These are phyloP conservation scores for Gracilariopsis chorda DNA, from an alignment of 23 red algal species.

Conservation along the genomic window DNA sequence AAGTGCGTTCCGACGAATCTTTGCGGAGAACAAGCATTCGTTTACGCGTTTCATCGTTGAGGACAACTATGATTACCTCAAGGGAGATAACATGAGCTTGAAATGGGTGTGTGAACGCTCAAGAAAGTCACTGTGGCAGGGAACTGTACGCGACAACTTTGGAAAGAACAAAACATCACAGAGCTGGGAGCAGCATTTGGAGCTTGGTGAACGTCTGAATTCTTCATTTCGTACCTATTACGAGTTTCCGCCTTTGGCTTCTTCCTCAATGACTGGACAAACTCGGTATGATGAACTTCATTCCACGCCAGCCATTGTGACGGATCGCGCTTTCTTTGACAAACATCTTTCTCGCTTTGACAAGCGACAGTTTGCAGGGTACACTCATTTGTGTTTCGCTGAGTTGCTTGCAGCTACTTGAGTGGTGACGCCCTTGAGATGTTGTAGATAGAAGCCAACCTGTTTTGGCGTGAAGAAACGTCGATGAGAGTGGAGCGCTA, in stretches of 20 bases:
- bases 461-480: too few species aligned
- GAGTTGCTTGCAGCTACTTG: background rate
- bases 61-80: constrained; percentile 12
- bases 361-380: background rate
- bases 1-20: background rate
- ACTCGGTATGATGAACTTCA: background rate
- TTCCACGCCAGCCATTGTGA: background rate
- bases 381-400: background rate
- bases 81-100: constrained; percentile 8
- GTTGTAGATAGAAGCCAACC: too few species aligned
- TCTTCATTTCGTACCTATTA: background rate
- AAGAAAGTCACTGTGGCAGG: background rate
- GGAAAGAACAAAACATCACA: background rate
- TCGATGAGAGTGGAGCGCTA: too few species aligned
- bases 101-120: constrained; percentile 31
- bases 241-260: constrained; percentile 2
- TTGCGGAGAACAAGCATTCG: background rate
- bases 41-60: constrained; percentile 21
- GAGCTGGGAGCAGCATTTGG: constrained; percentile 1
- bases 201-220: background rate
- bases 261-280: background rate
- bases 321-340: background rate
- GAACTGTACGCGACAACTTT: constrained; percentile 3
- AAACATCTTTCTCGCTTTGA: background rate
- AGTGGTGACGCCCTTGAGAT: too few species aligned